Conservation (phyloP, 2,329 filamentous ascomycete genomes). For the Thelonectria blattea region DNA sequence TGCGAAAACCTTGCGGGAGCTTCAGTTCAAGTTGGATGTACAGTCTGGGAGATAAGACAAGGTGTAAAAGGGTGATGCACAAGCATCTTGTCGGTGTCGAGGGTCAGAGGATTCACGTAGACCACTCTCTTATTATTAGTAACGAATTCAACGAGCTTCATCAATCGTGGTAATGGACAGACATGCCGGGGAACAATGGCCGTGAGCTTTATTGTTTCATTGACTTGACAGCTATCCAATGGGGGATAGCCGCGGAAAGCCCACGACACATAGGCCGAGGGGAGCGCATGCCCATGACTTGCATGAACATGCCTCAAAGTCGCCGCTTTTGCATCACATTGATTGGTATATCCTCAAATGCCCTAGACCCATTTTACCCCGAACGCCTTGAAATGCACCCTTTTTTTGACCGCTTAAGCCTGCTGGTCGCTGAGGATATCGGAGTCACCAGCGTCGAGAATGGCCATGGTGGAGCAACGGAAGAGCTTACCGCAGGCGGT, state of each 20-base stretch:
- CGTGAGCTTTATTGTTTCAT: slow-evolving; percentile 47
- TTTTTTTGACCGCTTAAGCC: slow-evolving; percentile 54
- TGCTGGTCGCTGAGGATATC: slow-evolving; percentile 88
- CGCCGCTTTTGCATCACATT: slow-evolving; percentile 43
- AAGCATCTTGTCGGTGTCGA: no score
- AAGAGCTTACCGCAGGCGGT: slow-evolving; percentile 99
- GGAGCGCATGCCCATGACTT: slow-evolving; percentile 27
- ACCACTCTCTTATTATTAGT: background rate
- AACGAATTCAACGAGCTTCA: background rate
- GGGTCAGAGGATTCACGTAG: no score
- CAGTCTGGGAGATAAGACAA: background rate
- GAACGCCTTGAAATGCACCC: slow-evolving; percentile 51
- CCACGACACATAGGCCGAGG: slow-evolving; percentile 36
- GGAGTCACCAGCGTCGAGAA: slow-evolving; percentile 96
- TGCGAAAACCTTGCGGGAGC: background rate
- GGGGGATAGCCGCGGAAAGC: slow-evolving; percentile 31
- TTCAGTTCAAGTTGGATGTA: background rate
- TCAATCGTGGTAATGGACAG: background rate
- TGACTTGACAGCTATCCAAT: slow-evolving; percentile 36
- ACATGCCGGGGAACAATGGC: slow-evolving; percentile 41
- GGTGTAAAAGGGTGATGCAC: background rate
- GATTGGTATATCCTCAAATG: slow-evolving; percentile 48
- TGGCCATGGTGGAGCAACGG: slow-evolving; percentile 95
- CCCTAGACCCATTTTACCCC: slow-evolving; percentile 47
- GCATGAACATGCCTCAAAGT: slow-evolving; percentile 33